A percentile compares a stretch with the other conserved stretches of the same genome.
phyloP scores from a whole-genome alignment of 1,284 basidiomycete genomes.

The Wolfiporia cocos region DNA sequence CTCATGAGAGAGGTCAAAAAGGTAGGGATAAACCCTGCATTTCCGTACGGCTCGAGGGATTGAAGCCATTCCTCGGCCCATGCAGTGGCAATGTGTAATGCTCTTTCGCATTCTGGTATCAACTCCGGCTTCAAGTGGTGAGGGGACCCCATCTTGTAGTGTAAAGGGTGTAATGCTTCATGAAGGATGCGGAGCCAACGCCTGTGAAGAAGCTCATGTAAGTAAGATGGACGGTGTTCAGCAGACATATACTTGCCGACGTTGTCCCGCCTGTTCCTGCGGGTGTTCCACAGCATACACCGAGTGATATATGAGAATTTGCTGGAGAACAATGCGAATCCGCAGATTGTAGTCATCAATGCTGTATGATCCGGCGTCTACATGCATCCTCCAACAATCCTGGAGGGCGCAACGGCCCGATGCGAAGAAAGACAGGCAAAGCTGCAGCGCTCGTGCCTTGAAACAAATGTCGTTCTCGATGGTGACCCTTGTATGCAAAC shows the following conservation, averaged over 20 bases:
- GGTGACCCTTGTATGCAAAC: constrained; percentile 26
- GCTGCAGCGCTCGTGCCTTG: constrained; percentile 28
- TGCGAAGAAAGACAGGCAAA: constrained; percentile 33
- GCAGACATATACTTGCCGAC: constrained; percentile 22
- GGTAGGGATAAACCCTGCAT: background rate
- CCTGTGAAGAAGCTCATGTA: no score
- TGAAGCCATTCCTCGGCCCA: constrained; percentile 37
- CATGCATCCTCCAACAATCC: constrained; percentile 35
- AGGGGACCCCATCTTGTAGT: constrained; percentile 17
- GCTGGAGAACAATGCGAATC: constrained; percentile 39
- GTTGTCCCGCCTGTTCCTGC: constrained; percentile 9
- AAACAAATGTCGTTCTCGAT: constrained; percentile 31
- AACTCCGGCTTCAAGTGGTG: constrained; percentile 25
- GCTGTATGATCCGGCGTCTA: constrained; percentile 19
- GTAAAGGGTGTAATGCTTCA: constrained; percentile 17
- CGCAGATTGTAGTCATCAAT: constrained; percentile 31
- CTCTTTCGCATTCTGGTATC: constrained; percentile 32
- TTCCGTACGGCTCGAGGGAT: constrained; percentile 9
- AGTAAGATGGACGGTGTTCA: no score
- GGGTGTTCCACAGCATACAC: constrained; percentile 20
- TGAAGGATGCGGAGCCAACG: constrained; percentile 19
- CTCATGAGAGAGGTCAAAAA: constrained; percentile 19
- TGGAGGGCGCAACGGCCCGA: constrained; percentile 29
- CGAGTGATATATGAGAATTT: constrained; percentile 38
- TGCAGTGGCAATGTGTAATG: constrained; percentile 29